phyloP scores from a whole-genome alignment of 2,329 filamentous ascomycete species.

The Paracamarosporium sp. region DNA sequence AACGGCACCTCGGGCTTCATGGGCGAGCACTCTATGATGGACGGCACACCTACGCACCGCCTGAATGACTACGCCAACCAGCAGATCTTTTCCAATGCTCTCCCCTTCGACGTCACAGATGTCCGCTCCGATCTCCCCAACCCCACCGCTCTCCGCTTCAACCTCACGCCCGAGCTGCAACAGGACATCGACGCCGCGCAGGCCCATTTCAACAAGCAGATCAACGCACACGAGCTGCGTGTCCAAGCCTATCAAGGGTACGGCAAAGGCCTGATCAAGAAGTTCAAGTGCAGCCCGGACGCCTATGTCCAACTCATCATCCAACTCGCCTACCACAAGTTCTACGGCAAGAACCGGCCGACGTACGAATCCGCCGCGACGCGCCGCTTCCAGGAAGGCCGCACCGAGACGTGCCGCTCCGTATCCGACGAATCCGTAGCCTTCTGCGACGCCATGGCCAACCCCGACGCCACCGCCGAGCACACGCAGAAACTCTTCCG shows the following conservation, averaged over 20 bases:
- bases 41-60: constrained; percentile 95
- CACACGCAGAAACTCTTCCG: constrained; percentile 78
- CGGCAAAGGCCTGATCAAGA: constrained; percentile 98
- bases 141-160: constrained; percentile 78
- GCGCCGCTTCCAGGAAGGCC: constrained; percentile 92
- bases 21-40: constrained; percentile 99
- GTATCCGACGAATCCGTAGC: constrained; percentile 91
- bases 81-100: constrained; percentile 90
- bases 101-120: constrained; percentile 81
- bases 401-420: constrained; percentile 92
- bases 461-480: constrained; percentile 68
- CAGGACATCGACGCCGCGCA: constrained; percentile 80
- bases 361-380: constrained; percentile 98
- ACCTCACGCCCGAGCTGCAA: constrained; percentile 75
- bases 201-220: constrained; percentile 80
- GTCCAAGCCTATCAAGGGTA: constrained; percentile 98
- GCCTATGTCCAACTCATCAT: constrained; percentile 99
- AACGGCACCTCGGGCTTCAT: constrained; percentile 98
- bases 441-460: constrained; percentile 87
- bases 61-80: constrained; percentile 95
- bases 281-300: constrained; percentile 97
- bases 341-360: constrained; percentile 97
- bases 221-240: constrained; percentile 85
- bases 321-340: constrained; percentile 97
- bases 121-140: constrained; percentile 85